These are phyloP conservation scores for Trichocladium antarcticum DNA, from an alignment of 495 filamentous ascomycete species.

Conservation along the genomic window DNA sequence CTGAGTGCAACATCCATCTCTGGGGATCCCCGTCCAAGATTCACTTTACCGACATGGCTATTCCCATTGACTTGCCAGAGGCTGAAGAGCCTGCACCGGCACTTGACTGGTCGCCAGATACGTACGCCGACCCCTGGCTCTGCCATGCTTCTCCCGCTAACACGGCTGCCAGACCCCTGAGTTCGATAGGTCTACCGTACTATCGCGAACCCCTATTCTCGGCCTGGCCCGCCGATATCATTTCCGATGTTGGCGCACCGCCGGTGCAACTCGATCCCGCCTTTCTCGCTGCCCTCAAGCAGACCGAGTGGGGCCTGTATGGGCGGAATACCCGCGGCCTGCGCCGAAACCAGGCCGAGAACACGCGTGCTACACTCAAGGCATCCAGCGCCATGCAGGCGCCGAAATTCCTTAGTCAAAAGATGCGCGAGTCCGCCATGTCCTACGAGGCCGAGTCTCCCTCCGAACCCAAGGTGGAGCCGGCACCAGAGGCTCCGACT, in stretches of 20 bases:
- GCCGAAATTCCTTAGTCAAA: slow-evolving; percentile 89
- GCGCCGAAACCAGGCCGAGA: slow-evolving; percentile 72
- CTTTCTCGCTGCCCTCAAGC: slow-evolving; percentile 53
- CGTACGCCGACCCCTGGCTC: slow-evolving; percentile 36
- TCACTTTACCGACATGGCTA: slow-evolving; percentile 75
- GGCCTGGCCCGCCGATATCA: slow-evolving; percentile 71
- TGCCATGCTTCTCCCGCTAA: slow-evolving; percentile 2
- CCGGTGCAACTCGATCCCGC: slow-evolving; percentile 66
- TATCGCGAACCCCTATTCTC: slow-evolving; percentile 82
- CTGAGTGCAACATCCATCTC: slow-evolving; percentile 65
- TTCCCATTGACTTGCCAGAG: slow-evolving; percentile 68
- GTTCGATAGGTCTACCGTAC: slow-evolving; percentile 79
- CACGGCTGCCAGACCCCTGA: slow-evolving; percentile 52
- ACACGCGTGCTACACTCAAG: slow-evolving; percentile 52
- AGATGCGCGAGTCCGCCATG: slow-evolving; percentile 56
- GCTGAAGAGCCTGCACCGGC: slow-evolving; percentile 32
- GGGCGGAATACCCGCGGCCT: slow-evolving; percentile 66
- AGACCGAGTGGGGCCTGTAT: slow-evolving; percentile 58
- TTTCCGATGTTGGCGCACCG: slow-evolving; percentile 74
- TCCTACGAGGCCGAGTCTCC: slow-evolving; percentile 38
- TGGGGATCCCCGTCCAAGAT: slow-evolving; percentile 90
- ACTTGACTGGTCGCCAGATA: slow-evolving; percentile 60
- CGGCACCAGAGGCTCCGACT: slow-evolving; percentile 50
- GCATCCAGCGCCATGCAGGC: slow-evolving; percentile 43
- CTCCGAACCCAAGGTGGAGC: neutral